Conservation (phyloP, 2,329 filamentous ascomycete species). For the Fusarium sp. region DNA sequence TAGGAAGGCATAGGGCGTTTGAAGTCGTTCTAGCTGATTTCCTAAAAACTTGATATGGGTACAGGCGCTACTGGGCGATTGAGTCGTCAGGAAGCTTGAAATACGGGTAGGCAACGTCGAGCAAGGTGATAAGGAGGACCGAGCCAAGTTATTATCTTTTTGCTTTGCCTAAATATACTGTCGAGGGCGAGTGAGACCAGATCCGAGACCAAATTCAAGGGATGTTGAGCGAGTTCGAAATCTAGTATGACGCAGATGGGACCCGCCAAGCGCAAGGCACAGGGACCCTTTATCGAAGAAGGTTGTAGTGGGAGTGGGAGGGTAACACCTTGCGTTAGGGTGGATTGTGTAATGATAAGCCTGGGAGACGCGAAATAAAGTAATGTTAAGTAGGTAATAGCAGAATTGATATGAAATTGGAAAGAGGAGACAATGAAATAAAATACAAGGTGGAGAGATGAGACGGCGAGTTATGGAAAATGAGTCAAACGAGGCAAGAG, state of each 20-base stretch:
- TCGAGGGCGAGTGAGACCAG: slow-evolving; percentile 23
- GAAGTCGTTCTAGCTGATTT: slow-evolving; percentile 23
- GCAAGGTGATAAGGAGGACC: slow-evolving; percentile 1
- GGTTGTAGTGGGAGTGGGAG: slow-evolving; percentile 29
- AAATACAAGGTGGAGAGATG: slow-evolving; percentile 19
- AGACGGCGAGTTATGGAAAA: slow-evolving; percentile 23
- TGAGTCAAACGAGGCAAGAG: slow-evolving; percentile 40
- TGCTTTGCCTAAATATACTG: slow-evolving; percentile 11
- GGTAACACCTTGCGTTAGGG: slow-evolving; percentile 20
- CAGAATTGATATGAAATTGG: slow-evolving; percentile 9
- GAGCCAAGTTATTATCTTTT: slow-evolving; percentile 9
- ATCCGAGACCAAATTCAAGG: slow-evolving; percentile 28
- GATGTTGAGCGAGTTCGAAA: slow-evolving; percentile 31
- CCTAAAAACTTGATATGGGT: slow-evolving; percentile 15
- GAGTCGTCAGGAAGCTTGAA: slow-evolving; percentile 5
- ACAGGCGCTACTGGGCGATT: slow-evolving; percentile 13
- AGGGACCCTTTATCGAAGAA: slow-evolving; percentile 41
- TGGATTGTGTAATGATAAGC: slow-evolving; percentile 23
- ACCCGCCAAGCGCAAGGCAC: slow-evolving; percentile 43
- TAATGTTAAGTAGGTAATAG: slow-evolving; percentile 6
- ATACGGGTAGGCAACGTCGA: neutral
- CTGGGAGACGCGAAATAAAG: slow-evolving; percentile 4
- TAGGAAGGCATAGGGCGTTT: slow-evolving; percentile 39
- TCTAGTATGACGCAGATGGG: slow-evolving; percentile 46
- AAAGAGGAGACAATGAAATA: slow-evolving; percentile 10